Percentiles rank a stretch among this genome's conserved stretches.
These are phyloP conservation scores for Hawksworthiomyces lignivorus DNA, from an alignment of 2,329 filamentous ascomycete genomes.

Conservation along the genomic window DNA sequence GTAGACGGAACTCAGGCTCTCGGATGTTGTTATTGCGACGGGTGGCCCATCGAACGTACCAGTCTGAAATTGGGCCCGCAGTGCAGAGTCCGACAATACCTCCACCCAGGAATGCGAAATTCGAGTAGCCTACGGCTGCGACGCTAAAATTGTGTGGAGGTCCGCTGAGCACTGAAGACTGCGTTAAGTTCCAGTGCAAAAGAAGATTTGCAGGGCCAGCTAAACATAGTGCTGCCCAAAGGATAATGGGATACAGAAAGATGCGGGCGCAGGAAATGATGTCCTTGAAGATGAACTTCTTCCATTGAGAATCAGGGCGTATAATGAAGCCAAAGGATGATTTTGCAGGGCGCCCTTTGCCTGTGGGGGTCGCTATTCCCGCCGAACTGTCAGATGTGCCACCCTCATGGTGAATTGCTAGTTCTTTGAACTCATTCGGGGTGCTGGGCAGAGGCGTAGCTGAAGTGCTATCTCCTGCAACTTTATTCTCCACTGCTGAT, in stretches of 20 bases:
- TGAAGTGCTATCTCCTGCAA: too few species aligned
- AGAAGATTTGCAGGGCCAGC: constrained; percentile 20
- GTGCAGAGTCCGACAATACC: constrained; percentile 25
- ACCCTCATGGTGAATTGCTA: not conserved
- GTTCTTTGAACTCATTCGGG: not conserved
- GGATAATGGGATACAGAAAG: constrained; percentile 8
- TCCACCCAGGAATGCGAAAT: constrained; percentile 32
- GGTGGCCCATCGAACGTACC: constrained; percentile 25
- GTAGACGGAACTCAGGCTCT: constrained; percentile 32
- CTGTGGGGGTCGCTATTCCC: not conserved
- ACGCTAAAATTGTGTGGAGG: constrained; percentile 34
- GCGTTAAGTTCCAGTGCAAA: constrained; percentile 48
- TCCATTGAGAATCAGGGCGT: constrained; percentile 2
- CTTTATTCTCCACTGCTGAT: too few species aligned
- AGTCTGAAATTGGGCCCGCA: constrained; percentile 31
- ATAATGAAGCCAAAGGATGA: not conserved
- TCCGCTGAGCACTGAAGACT: constrained; percentile 30
- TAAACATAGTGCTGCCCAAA: constrained; percentile 1
- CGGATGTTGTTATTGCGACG: constrained; percentile 29
- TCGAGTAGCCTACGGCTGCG: constrained; percentile 33
- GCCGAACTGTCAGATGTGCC: not conserved
- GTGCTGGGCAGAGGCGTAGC: not conserved
- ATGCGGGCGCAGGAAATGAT: constrained; percentile 4
- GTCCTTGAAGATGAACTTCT: constrained; percentile 7
- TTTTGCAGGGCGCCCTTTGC: not conserved